Percentiles rank a stretch among this genome's conserved stretches.
phyloP scores from a whole-genome alignment of 768 basidiomycete species.

The Pisolithus sp. region DNA sequence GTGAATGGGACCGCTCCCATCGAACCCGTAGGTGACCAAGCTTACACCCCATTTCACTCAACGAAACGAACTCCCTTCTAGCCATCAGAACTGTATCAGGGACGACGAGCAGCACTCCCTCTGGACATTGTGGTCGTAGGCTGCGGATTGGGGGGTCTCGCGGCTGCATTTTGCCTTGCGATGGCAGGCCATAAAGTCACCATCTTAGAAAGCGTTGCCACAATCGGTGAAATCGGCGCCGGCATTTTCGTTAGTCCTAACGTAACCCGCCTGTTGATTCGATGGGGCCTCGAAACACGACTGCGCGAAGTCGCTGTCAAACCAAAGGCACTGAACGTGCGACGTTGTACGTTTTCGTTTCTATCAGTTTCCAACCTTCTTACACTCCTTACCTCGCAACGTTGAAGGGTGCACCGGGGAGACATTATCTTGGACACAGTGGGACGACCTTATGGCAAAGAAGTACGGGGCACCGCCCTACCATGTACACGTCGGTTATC shows the following conservation, averaged over 20 bases:
- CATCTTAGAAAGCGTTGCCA: constrained; percentile 36
- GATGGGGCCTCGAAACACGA: constrained; percentile 45
- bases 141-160: constrained; percentile 45
- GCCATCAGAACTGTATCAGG: constrained; percentile 15
- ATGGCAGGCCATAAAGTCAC: constrained; percentile 44
- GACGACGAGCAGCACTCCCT: constrained; percentile 17
- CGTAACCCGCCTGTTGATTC: constrained; percentile 39
- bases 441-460: constrained; percentile 27
- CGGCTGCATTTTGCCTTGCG: constrained; percentile 40
- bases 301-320: constrained; percentile 33
- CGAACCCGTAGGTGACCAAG: neutral
- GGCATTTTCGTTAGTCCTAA: constrained; percentile 45
- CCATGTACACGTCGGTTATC: constrained; percentile 27
- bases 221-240: constrained; percentile 42
- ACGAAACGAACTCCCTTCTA: neutral
- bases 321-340: constrained; percentile 34
- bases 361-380: neutral
- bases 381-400: neutral
- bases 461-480: constrained; percentile 30
- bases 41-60: neutral
- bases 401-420: constrained; percentile 27
- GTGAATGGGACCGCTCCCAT: too few relatives aligned
- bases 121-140: constrained; percentile 41
- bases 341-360: constrained; percentile 33
- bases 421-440: constrained; percentile 29